These are phyloP conservation scores for Puya raimondii DNA, from an alignment of 176 grass and related monocot species.

Conservation along the genomic window DNA sequence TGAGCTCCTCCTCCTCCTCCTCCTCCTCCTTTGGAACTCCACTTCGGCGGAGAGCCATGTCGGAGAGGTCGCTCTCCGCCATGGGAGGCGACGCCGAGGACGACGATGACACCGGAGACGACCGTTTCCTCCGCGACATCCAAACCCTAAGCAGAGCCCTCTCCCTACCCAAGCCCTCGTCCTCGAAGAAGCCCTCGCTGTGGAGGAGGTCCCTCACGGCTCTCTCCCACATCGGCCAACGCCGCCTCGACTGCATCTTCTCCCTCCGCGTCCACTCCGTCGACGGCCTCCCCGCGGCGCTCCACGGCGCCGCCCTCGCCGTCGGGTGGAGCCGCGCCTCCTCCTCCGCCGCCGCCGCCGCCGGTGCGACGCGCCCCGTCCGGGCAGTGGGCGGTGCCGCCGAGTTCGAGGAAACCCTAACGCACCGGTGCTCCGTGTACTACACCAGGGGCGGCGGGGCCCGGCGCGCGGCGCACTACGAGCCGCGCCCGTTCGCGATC, in stretches of 20 bases:
- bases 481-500: slow-evolving; percentile 57
- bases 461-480: slow-evolving; percentile 57
- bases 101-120: slow-evolving; percentile 44
- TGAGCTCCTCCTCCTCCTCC: not conserved
- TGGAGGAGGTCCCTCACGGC: slow-evolving; percentile 67
- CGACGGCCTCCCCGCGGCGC: slow-evolving; percentile 54
- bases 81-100: slow-evolving; percentile 33
- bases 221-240: slow-evolving; percentile 74
- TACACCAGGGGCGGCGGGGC: slow-evolving; percentile 38
- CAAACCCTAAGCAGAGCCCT: slow-evolving; percentile 82
- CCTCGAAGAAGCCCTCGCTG: not conserved
- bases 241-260: slow-evolving; percentile 79
- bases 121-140: slow-evolving; percentile 65
- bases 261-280: slow-evolving; percentile 71
- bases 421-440: slow-evolving; percentile 43
- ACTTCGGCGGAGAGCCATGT: slow-evolving; percentile 6
- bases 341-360: slow-evolving; percentile 5
- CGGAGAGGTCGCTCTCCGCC: slow-evolving; percentile 8
- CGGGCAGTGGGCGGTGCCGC: slow-evolving; percentile 38
- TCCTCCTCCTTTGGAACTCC: not conserved
- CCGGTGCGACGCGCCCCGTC: slow-evolving; percentile 34
- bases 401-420: slow-evolving; percentile 60
- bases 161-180: slow-evolving; percentile 26
- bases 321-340: slow-evolving; percentile 62
- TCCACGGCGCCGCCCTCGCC: slow-evolving; percentile 41